phyloP scores from a whole-genome alignment of 305 asterid species.

The Fraxinus velutina region DNA sequence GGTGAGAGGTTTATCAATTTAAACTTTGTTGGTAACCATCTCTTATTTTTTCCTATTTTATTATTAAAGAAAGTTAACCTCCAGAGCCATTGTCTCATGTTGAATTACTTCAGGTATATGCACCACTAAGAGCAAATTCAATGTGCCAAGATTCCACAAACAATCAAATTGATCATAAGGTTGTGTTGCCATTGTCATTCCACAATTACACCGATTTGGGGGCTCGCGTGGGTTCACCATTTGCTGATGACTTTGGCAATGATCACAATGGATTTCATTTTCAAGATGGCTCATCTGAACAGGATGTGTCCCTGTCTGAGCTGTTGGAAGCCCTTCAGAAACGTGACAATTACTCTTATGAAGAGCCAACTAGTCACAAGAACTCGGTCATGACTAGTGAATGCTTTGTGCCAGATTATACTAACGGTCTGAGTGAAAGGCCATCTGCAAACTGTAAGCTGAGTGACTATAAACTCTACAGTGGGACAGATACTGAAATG shows the following conservation, averaged over 20 bases:
- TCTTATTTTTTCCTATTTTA: not conserved
- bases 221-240: conserved; percentile 52
- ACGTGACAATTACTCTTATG: conserved; percentile 30
- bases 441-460: conserved; percentile 22
- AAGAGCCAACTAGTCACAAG: conserved; percentile 27
- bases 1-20: conserved; percentile 33
- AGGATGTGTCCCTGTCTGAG: conserved; percentile 58
- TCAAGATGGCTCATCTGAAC: conserved; percentile 69
- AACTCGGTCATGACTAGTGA: conserved; percentile 20
- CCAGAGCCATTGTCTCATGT: conserved; percentile 1
- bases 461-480: conserved; percentile 9
- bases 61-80: conserved; percentile 13
- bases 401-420: conserved; percentile 20
- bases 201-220: conserved; percentile 30
- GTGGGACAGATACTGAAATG: conserved; percentile 5
- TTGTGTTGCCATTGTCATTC: conserved; percentile 20
- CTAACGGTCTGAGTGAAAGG: conserved; percentile 22
- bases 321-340: conserved; percentile 53
- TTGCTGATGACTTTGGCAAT: conserved; percentile 61
- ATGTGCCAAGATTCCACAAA: conserved; percentile 23
- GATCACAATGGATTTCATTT: conserved; percentile 48
- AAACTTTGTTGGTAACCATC: not conserved
- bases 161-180: conserved; percentile 32
- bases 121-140: conserved; percentile 26
- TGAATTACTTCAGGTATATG: conserved; percentile 17